These are phyloP conservation scores for Colletotrichum truncatum DNA, from an alignment of 2,329 filamentous ascomycete species.

Conservation along the genomic window DNA sequence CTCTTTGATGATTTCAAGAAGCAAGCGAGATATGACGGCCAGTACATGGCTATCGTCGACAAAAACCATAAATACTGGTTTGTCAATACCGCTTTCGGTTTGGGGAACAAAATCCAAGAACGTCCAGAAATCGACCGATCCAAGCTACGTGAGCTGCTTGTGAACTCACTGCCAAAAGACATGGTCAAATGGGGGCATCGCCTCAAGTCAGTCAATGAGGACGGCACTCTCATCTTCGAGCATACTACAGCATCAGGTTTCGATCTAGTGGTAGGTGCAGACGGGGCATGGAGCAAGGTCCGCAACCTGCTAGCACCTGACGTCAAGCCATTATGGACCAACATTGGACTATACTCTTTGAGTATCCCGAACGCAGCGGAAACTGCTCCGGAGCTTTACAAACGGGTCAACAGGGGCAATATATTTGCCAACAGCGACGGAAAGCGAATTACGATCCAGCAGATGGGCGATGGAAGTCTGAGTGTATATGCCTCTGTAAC, in stretches of 20 bases:
- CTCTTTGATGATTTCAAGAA: slow-evolving; percentile 60
- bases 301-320: slow-evolving; percentile 45
- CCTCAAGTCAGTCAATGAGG: slow-evolving; percentile 48
- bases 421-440: slow-evolving; percentile 54
- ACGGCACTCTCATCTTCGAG: slow-evolving; percentile 48
- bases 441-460: slow-evolving; percentile 47
- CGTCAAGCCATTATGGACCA: slow-evolving; percentile 54
- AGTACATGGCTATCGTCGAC: slow-evolving; percentile 57
- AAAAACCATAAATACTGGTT: slow-evolving; percentile 46
- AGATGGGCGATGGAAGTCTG: slow-evolving; percentile 59
- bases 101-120: slow-evolving; percentile 41
- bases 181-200: slow-evolving; percentile 56
- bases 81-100: slow-evolving; percentile 28
- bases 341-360: slow-evolving; percentile 53
- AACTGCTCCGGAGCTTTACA: slow-evolving; percentile 51
- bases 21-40: slow-evolving; percentile 60
- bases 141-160: slow-evolving; percentile 52
- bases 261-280: slow-evolving; percentile 47
- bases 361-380: slow-evolving; percentile 50
- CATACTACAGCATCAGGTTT: slow-evolving; percentile 46
- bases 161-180: slow-evolving; percentile 52
- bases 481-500: slow-evolving; percentile 48
- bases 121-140: slow-evolving; percentile 64
- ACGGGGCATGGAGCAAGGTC: slow-evolving; percentile 49
- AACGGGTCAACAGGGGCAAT: slow-evolving; percentile 56